Conservation (phyloP, 2,329 filamentous ascomycete genomes). For the Microthyrium microscopicum region DNA sequence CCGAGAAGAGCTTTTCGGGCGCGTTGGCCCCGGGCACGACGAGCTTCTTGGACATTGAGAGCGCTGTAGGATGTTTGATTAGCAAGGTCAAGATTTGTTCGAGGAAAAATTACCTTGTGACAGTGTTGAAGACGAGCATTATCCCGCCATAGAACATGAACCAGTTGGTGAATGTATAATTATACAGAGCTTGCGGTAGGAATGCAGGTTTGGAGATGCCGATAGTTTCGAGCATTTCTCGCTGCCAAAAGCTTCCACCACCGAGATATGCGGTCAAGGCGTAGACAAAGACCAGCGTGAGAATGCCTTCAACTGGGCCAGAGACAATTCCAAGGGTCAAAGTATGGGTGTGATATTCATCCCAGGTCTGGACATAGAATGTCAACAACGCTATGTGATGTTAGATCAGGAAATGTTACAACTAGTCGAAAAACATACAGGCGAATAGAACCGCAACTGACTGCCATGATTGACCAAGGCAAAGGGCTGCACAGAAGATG, state of each 20-base stretch:
- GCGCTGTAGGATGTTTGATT: constrained; percentile 32
- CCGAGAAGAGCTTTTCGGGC: constrained; percentile 63
- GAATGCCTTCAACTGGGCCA: constrained; percentile 84
- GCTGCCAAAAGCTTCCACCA: constrained; percentile 85
- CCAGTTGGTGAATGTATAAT: constrained; percentile 78
- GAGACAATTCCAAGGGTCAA: constrained; percentile 84
- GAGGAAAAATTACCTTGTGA: constrained; percentile 39
- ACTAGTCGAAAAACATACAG: constrained; percentile 34
- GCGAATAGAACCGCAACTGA: constrained; percentile 73
- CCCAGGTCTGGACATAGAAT: constrained; percentile 99
- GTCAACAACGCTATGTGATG: constrained; percentile 54
- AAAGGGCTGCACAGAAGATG: constrained; percentile 82
- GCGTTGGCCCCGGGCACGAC: constrained; percentile 55
- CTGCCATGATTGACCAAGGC: constrained; percentile 82
- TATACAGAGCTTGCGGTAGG: constrained; percentile 56
- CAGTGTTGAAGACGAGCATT: constrained; percentile 71
- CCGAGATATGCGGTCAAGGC: constrained; percentile 69
- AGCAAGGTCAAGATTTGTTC: background rate
- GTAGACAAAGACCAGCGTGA: constrained; percentile 71
- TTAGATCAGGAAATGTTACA: background rate
- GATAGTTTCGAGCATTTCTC: constrained; percentile 55
- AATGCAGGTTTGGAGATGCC: constrained; percentile 46
- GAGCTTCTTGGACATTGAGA: constrained; percentile 68
- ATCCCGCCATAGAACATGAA: constrained; percentile 75
- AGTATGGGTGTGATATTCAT: constrained; percentile 96